Base-by-base conservation (phyloP, 805 yeast species). In the Candida ponderosae region DNA sequence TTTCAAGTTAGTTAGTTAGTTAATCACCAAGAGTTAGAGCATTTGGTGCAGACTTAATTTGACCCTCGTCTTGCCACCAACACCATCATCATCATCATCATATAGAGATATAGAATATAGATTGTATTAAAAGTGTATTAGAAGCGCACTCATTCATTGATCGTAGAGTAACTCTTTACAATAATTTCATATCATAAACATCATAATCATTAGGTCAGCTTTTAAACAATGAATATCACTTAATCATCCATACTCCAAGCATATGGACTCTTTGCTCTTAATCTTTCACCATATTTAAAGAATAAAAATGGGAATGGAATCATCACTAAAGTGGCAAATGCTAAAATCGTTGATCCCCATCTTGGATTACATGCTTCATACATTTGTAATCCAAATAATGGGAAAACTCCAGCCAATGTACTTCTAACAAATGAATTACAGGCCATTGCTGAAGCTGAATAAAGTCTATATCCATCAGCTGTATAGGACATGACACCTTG, bases 401-500 rank as follows among this genome's bases (percentile, higher is more conserved):
- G 81, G 53, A 74, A 74, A 5, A 68, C 62, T 5, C 77, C 82
- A 35, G 74, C 72, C 70, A 74, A 66, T 2, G 63, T 51, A 34
- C 75, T 67, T 51, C 82, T 64, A 16, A 74, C 61, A 39, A 74
- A 63, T 1, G 79, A 62, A 43, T 72, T 73, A 27, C 70, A 66
- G 13, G 73, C 73, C 60, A 70, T 57, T 1, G 66, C 74, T 13
- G 76, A 68, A 0, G 79, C 79, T 1, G 76, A 68, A 44, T 63
- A 71, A 15, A 65, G 57, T 46, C 72, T 62, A 54, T 78, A 83
- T 0, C 81, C 68, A 68, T 79, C 74, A 18, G 79, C 68, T 38
- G 82, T 78, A 56, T 82, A 83, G 7, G 76, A 67, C 44, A 83
- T 67, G 29, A 79, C 70, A 5, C 86, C 72, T 48, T 80, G 77